Base-by-base conservation (phyloP, 2,329 filamentous ascomycete genomes). In the Didymella sp. region DNA sequence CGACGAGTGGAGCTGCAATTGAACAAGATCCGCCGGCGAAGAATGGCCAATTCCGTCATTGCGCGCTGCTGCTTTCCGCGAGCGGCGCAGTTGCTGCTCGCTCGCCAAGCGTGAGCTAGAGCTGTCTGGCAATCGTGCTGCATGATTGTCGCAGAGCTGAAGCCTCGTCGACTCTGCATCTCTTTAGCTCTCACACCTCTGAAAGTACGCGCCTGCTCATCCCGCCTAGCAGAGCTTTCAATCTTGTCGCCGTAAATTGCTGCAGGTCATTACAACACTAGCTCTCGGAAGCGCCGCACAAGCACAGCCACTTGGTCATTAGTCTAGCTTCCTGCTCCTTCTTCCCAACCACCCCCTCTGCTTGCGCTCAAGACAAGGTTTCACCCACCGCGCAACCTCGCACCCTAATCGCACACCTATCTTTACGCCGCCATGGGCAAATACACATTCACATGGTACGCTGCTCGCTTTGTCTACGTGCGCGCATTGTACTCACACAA, bases 361-460 rank as follows among this genome's bases (percentile, higher is more conserved):
- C 54, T 56, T 56, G 60, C 63, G 49, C 55, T 52, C 59, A 56
- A 70, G 66, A 70, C 69, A 68, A 49, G 40, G 67, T 72, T 67
- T 72, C 64, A 67, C 57, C 62, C 63, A 53, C 59, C 54, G 54
- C 52, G 47, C 56, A 46, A 38, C 56, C 53, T 58, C 46, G 56
- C 50, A 45, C 54, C 59, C 53, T 50, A 56, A 66, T 51, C 54
- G 44, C 59, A 59, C 59, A 37, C 51, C 52, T 49, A 61, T 60
- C 56, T 43, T 54, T 60, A 62, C 67, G 61, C 62, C 62, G 63
- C 71, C 64, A 88, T 89, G 86, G 87, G 85, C 70, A 88, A 80
- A 79, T 89, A 86, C 73, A 86, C 86, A 47, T 90, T 90, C 80
- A 87, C 84, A 76, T 90, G 87, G 87, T 90, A 78, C 78, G 86